Conservation (phyloP, 148 eudicot species). For the Gaultheria prostrata region DNA sequence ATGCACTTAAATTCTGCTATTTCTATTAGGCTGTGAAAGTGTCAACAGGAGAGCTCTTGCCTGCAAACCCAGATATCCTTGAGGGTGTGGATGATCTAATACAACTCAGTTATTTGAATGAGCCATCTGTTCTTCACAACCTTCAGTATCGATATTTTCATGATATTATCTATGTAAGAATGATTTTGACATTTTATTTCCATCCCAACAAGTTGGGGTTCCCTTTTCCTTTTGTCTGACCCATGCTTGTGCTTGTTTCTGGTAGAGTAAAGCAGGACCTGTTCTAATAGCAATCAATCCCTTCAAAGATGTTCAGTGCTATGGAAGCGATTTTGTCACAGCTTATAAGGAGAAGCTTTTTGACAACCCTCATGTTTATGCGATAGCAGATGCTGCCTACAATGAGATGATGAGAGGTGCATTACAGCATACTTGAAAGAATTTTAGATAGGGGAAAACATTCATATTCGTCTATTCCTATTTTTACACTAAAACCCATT, state of each 20-base stretch:
- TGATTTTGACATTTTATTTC: constrained; percentile 9
- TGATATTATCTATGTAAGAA: constrained; percentile 74
- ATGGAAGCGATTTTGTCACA: constrained; percentile 53
- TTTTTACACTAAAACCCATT: constrained; percentile 19
- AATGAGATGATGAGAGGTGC: constrained; percentile 83
- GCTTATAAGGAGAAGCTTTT: constrained; percentile 68
- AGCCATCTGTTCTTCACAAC: constrained; percentile 90
- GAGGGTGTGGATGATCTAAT: constrained; percentile 91
- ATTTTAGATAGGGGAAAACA: neutral
- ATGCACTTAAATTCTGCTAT: constrained; percentile 18
- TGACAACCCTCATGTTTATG: constrained; percentile 88
- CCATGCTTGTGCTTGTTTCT: constrained; percentile 20
- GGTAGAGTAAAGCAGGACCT: constrained; percentile 90
- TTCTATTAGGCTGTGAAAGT: constrained; percentile 57
- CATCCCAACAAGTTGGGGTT: neutral
- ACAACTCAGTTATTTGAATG: constrained; percentile 89
- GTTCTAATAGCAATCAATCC: constrained; percentile 92
- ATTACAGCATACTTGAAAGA: constrained; percentile 8
- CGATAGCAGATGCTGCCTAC: constrained; percentile 70
- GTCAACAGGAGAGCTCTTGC: constrained; percentile 57
- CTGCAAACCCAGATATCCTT: constrained; percentile 90
- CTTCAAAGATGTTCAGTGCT: constrained; percentile 64
- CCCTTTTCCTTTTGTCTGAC: neutral
- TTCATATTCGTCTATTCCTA: neutral
- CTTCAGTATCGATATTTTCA: constrained; percentile 69